Evolutionary conservation across 1,284 basidiomycete species (phyloP).

Genomic region (Cutaneotrichosporon sp.): DNA sequence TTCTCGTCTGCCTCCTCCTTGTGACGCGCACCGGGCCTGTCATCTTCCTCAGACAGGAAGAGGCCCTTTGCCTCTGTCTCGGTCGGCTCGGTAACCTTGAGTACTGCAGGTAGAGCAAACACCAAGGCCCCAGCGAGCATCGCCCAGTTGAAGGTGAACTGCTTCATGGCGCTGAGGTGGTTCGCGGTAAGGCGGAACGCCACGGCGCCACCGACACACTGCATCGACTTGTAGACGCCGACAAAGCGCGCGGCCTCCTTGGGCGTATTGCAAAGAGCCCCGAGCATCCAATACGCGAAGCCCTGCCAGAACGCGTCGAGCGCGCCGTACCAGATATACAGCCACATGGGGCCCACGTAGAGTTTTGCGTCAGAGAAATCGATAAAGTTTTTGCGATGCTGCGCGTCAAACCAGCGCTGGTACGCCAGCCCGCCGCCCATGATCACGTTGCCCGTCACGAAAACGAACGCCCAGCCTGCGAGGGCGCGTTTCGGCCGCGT

Average conservation of each 20-base stretch:
- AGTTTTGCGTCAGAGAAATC: constrained; percentile 14
- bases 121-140: constrained; percentile 17
- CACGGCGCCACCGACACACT: constrained; percentile 20
- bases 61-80: constrained; percentile 15
- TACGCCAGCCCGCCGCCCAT: constrained; percentile 27
- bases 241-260: constrained; percentile 22
- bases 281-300: constrained; percentile 32
- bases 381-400: constrained; percentile 12
- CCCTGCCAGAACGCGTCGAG: constrained; percentile 42
- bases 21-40: constrained; percentile 7
- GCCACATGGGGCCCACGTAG: constrained; percentile 26
- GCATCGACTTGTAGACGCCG: constrained; percentile 25
- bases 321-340: constrained; percentile 40
- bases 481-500: constrained; percentile 21
- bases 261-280: constrained; percentile 23
- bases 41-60: constrained; percentile 14
- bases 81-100: constrained; percentile 21
- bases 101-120: constrained; percentile 18
- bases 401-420: constrained; percentile 13
- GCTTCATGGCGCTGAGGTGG: constrained; percentile 17
- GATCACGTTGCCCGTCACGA: constrained; percentile 24
- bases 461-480: constrained; percentile 23
- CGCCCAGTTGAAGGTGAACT: constrained; percentile 26
- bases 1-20: constrained; percentile 5
- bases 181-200: constrained; percentile 16